A percentile compares a stretch with the other conserved stretches of the same genome.
These are phyloP conservation scores for Musa itinerans DNA, from an alignment of 176 grass and related monocot genomes.

Conservation along the genomic window DNA sequence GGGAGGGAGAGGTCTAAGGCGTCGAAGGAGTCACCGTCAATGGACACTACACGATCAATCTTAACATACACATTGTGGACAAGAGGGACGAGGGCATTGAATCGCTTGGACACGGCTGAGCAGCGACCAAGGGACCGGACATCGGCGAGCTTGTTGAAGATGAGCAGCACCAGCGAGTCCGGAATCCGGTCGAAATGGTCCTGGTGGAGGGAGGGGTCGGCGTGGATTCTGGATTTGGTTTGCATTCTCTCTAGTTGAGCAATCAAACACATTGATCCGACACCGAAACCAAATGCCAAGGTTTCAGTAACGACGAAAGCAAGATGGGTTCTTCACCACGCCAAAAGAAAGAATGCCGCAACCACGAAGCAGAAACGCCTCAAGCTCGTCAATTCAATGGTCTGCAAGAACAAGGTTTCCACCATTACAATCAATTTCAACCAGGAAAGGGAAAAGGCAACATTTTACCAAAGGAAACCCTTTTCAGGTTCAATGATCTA, in stretches of 20 bases:
- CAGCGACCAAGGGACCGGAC: conserved; percentile 2
- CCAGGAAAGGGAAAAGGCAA: too few relatives aligned
- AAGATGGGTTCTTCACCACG: too few relatives aligned
- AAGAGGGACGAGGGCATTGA: neutral
- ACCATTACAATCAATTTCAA: too few relatives aligned
- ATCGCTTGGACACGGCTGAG: neutral
- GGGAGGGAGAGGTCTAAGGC: neutral
- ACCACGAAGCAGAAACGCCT: too few relatives aligned
- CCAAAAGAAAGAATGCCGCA: too few relatives aligned
- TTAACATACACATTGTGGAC: neutral
- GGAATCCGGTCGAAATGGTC: neutral
- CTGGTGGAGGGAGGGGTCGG: neutral
- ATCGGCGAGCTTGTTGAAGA: conserved; percentile 4
- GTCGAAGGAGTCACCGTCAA: neutral
- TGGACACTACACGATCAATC: neutral
- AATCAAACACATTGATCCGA: neutral
- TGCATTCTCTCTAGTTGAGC: neutral
- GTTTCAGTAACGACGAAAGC: too few relatives aligned
- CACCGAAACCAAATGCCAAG: too few relatives aligned
- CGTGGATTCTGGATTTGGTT: neutral
- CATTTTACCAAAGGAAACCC: too few relatives aligned
- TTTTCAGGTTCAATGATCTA: too few relatives aligned
- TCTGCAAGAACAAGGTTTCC: too few relatives aligned
- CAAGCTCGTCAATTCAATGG: too few relatives aligned
- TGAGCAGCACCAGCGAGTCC: neutral